Evolutionary conservation across 1,139 yeast species (phyloP).

Genomic region (Pichia sp.): DNA sequence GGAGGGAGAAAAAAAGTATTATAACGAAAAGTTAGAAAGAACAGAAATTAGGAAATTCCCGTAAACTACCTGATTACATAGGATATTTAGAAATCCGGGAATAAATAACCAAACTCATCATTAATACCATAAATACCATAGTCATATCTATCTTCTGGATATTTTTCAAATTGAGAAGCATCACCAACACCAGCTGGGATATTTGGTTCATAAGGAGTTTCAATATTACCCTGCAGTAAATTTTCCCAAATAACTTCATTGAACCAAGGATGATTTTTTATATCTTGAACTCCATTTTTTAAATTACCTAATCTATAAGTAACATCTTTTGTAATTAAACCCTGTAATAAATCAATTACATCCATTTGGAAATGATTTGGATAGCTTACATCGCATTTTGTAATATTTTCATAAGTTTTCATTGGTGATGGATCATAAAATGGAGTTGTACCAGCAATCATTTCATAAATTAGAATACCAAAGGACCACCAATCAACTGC

Average conservation of each 20-base stretch:
- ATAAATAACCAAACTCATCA: constrained; percentile 46
- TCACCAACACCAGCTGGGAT: constrained; percentile 59
- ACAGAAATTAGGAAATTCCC: neutral
- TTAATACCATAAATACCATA: constrained; percentile 41
- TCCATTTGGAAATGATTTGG: constrained; percentile 48
- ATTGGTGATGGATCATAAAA: constrained; percentile 56
- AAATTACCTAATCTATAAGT: constrained; percentile 52
- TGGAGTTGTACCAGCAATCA: constrained; percentile 59
- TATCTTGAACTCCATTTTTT: constrained; percentile 52
- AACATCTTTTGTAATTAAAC: constrained; percentile 49
- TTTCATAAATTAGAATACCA: constrained; percentile 53
- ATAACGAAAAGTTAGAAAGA: neutral
- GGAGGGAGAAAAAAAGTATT: too few relatives aligned
- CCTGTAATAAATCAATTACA: constrained; percentile 43
- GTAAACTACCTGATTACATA: neutral
- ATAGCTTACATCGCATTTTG: constrained; percentile 44
- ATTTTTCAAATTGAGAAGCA: constrained; percentile 53
- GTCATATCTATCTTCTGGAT: constrained; percentile 50
- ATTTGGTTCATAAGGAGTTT: constrained; percentile 60
- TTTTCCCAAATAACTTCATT: constrained; percentile 57
- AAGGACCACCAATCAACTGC: constrained; percentile 64
- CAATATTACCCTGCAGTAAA: constrained; percentile 49
- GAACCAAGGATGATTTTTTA: constrained; percentile 53
- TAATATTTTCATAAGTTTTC: constrained; percentile 56
- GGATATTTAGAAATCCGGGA: constrained; percentile 39